Evolutionary conservation across 139 green algal genomes (phyloP), one percentile per base, ranked within the genome.

Genomic region (Picochlorum sp.): DNA sequence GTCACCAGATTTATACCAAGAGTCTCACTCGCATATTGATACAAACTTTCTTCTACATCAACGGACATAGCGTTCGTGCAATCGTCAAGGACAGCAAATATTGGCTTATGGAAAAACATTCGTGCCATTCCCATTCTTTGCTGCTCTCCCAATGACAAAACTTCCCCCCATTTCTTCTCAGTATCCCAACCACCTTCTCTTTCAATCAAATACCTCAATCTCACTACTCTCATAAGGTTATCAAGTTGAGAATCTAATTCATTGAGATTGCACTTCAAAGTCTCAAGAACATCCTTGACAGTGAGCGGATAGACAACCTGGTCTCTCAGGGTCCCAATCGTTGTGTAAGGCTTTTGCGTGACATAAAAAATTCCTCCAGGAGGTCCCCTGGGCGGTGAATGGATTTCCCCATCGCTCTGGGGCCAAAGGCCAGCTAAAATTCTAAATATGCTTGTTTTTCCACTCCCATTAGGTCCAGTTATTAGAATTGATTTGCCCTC

Each of bases 111-210:
- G 76, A 82, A 91, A 66, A 91, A 91, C 15, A 91, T 70, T 23
- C 84, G 67, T 3, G 83, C 84, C 84, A 91, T 90, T 63, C 85
- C 84, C 49, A 91, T 62, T 26, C 85, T 80, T 74, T 91, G 85
- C 72, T 91, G 85, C 71, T 91, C 85, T 55, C 84, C 85, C 10
- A 91, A 64, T 2, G 77, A 85, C 24, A 91, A 70, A 18, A 73
- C 70, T 24, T 91, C 79, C 55, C 80, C 79, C 85, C 85, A 91
- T 31, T 81, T 69, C 11, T 67, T 51, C 3, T 49, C 47, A 6
- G 76, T 59, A 24, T 60, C 70, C 82, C 79, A 90, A 16, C 84
- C 81, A 38, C 83, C 83, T 73, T 89, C 74, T 13, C 85, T 65
- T n/a, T 78, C 70, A 11, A 89, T 10, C 24, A 91, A 74, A 66